These are phyloP conservation scores for Geotrichum cucujoidarum DNA, from an alignment of 1,139 yeast genomes.

Conservation along the genomic window DNA sequence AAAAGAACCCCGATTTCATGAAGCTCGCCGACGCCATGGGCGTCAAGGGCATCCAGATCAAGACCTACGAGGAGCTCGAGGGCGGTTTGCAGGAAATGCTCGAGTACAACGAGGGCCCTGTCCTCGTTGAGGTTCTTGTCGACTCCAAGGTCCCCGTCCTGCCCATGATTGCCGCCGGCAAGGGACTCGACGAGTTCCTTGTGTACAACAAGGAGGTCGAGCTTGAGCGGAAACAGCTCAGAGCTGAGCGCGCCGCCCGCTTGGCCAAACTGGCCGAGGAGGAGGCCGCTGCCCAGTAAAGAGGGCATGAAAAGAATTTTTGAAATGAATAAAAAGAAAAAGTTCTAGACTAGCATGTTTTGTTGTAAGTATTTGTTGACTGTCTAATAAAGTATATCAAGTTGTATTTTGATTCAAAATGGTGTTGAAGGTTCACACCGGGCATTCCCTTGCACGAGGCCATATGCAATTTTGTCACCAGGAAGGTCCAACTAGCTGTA, in stretches of 20 bases:
- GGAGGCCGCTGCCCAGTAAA: not conserved
- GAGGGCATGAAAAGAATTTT: not conserved
- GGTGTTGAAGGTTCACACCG: too few relatives aligned
- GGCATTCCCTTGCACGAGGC: too few relatives aligned
- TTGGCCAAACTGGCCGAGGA: constrained; percentile 3
- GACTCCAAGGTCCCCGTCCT: constrained; percentile 96
- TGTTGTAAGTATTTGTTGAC: too few relatives aligned
- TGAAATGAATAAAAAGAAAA: too few relatives aligned
- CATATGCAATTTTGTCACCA: too few relatives aligned
- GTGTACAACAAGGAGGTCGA: constrained; percentile 77
- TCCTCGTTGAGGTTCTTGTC: constrained; percentile 81
- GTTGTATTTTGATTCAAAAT: too few relatives aligned
- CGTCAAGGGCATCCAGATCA: constrained; percentile 70
- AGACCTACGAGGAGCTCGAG: constrained; percentile 59
- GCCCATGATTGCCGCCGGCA: constrained; percentile 98
- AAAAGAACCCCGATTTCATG: constrained; percentile 86
- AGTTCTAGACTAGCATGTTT: too few relatives aligned
- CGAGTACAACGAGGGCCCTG: constrained; percentile 70
- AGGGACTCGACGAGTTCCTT: constrained; percentile 88
- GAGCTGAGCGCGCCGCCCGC: constrained; percentile 29
- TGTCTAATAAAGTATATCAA: too few relatives aligned
- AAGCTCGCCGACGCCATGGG: constrained; percentile 94
- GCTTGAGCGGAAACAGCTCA: constrained; percentile 61
- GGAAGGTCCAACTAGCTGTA: too few relatives aligned
- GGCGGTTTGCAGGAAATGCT: constrained; percentile 67